phyloP scores from a whole-genome alignment of 129 eudicot genomes.

The Artemisia tridentata region DNA sequence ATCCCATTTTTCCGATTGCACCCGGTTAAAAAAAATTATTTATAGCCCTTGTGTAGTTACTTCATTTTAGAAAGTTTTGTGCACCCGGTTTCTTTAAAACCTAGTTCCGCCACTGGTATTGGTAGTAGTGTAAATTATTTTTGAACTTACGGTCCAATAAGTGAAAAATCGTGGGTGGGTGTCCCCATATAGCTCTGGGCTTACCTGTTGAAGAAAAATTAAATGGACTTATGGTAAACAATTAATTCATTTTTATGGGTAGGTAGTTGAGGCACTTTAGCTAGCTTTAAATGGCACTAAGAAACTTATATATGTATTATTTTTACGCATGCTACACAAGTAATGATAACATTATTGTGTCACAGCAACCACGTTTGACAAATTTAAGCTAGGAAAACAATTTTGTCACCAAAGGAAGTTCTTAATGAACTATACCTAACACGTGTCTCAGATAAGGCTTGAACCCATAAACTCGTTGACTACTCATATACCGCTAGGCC shows the following conservation, averaged over 20 bases:
- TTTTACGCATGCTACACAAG: constrained; percentile 8
- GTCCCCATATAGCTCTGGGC: constrained; percentile 98
- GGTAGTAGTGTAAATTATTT: background rate
- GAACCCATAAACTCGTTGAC: no score
- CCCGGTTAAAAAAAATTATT: no score
- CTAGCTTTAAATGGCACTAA: constrained; percentile 45
- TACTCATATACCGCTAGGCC: no score
- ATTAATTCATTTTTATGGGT: constrained; percentile 30
- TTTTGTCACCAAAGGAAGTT: no score
- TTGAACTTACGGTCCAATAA: constrained; percentile 87
- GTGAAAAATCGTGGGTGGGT: constrained; percentile 86
- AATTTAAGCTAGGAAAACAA: background rate
- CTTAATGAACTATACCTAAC: background rate
- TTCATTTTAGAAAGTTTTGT: no score
- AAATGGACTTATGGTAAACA: constrained; percentile 28
- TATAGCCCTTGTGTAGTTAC: no score
- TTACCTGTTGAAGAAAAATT: constrained; percentile 52
- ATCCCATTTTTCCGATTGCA: no score
- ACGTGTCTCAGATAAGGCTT: no score
- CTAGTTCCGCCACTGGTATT: no score
- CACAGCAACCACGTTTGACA: background rate
- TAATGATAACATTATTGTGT: background rate
- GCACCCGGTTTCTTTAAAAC: no score
- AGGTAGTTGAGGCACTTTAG: constrained; percentile 54
- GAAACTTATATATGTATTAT: constrained; percentile 22